phyloP scores from a whole-genome alignment of 2,329 filamentous ascomycete genomes.

The Pseudogymnoascus sp. region DNA sequence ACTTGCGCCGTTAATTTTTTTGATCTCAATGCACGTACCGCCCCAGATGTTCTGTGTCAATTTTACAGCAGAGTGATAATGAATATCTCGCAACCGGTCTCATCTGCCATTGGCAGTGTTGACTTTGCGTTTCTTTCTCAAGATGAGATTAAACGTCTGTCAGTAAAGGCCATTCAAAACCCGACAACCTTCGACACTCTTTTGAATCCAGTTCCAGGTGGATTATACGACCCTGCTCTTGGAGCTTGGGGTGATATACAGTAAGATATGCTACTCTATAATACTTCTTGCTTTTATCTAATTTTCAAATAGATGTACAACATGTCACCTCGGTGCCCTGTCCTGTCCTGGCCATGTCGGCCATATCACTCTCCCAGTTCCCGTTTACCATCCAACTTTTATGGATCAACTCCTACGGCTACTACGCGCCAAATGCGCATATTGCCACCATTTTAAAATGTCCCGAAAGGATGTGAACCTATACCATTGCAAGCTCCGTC shows the following conservation, averaged over 20 bases:
- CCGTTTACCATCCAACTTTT: conserved; percentile 94
- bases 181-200: conserved; percentile 90
- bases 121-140: conserved; percentile 81
- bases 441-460: conserved; percentile 82
- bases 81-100: conserved; percentile 74
- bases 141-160: conserved; percentile 78
- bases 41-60: conserved; percentile 9
- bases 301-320: conserved; percentile 62
- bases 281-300: conserved; percentile 14
- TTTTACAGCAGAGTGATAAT: conserved; percentile 34
- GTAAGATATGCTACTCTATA: conserved; percentile 44
- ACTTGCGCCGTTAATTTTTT: conserved; percentile 7
- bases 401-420: conserved; percentile 86
- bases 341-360: conserved; percentile 88
- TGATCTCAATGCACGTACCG: conserved; percentile 8
- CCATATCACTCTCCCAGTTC: conserved; percentile 88
- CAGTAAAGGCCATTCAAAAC: conserved; percentile 90
- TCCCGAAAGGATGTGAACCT: conserved; percentile 68
- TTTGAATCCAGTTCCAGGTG: conserved; percentile 80
- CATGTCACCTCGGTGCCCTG: conserved; percentile 76
- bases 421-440: conserved; percentile 79
- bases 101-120: conserved; percentile 76
- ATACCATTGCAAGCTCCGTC: conserved; percentile 74
- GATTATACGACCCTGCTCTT: conserved; percentile 85
- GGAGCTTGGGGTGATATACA: conserved; percentile 81